Conservation (phyloP, 495 filamentous ascomycete genomes). For the Paragyromitra xinjiangensis region DNA sequence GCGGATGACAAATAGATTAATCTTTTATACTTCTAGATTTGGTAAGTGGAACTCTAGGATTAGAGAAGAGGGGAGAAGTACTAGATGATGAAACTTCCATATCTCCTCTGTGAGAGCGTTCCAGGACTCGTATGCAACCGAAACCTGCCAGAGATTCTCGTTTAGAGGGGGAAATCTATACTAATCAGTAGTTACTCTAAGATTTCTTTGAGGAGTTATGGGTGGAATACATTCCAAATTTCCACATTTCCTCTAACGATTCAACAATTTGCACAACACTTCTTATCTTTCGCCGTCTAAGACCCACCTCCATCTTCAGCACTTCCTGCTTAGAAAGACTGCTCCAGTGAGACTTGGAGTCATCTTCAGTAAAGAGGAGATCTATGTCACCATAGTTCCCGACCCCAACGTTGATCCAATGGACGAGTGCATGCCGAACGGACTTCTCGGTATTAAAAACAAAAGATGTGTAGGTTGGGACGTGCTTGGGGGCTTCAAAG, state of each 20-base stretch:
- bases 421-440: slow-evolving; percentile 7
- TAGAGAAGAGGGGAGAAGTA: not conserved
- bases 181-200: not conserved
- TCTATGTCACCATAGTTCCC: slow-evolving; percentile 21
- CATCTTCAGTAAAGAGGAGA: not conserved
- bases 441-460: slow-evolving; percentile 19
- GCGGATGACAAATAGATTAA: not conserved
- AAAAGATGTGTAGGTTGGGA: slow-evolving; percentile 8
- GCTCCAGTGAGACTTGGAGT: slow-evolving; percentile 26
- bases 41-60: not conserved
- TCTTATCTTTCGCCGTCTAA: slow-evolving; percentile 26
- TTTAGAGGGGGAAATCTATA: slow-evolving; percentile 22
- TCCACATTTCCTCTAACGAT: slow-evolving; percentile 23
- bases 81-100: slow-evolving; percentile 34
- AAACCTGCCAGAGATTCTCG: slow-evolving; percentile 1
- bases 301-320: slow-evolving; percentile 5
- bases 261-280: slow-evolving; percentile 18
- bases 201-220: not conserved
- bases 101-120: slow-evolving; percentile 20
- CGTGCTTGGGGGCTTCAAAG: slow-evolving; percentile 7
- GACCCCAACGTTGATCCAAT: slow-evolving; percentile 29
- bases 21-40: slow-evolving; percentile 6
- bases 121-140: slow-evolving; percentile 23
- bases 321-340: slow-evolving; percentile 11
- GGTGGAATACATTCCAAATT: slow-evolving; percentile 15